Evolutionary conservation across 2,329 filamentous ascomycete genomes (phyloP).

Genomic region (Arthrobotrys iridis): DNA sequence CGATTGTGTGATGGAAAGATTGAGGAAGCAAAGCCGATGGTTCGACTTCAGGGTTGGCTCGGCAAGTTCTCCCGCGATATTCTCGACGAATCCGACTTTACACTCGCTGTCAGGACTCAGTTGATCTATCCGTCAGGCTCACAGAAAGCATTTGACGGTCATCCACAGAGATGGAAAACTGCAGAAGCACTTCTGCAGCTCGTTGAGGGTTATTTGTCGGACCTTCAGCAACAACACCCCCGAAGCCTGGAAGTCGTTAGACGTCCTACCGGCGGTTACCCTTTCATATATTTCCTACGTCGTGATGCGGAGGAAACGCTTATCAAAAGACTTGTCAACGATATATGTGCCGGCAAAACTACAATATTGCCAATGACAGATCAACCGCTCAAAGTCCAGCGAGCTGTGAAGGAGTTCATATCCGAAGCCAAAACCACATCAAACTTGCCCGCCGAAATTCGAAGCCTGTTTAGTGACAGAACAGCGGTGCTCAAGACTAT

Average conservation of each 20-base stretch:
- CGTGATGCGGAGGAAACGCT: conserved; percentile 65
- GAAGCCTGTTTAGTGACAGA: conserved; percentile 60
- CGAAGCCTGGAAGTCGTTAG: conserved; percentile 66
- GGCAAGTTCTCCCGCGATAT: conserved; percentile 68
- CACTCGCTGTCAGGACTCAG: conserved; percentile 67
- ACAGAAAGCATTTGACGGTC: conserved; percentile 66
- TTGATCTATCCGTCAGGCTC: conserved; percentile 69
- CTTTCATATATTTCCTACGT: conserved; percentile 69
- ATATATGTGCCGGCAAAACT: conserved; percentile 61
- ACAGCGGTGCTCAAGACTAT: conserved; percentile 59
- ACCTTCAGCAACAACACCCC: conserved; percentile 61
- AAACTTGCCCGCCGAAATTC: conserved; percentile 55
- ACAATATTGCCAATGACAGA: conserved; percentile 59
- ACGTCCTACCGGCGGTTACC: conserved; percentile 64
- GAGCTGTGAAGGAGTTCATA: conserved; percentile 60
- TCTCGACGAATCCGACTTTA: conserved; percentile 72
- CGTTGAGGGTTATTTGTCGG: conserved; percentile 61
- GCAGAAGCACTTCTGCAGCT: conserved; percentile 63
- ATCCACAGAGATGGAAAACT: conserved; percentile 67
- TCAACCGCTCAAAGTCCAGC: conserved; percentile 57
- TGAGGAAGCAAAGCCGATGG: conserved; percentile 64
- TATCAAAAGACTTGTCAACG: conserved; percentile 61
- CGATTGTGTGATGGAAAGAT: conserved; percentile 65
- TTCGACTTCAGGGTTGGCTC: conserved; percentile 67
- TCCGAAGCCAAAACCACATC: conserved; percentile 56